phyloP scores from a whole-genome alignment of 1,139 yeast genomes.

The Pichia sp. region DNA sequence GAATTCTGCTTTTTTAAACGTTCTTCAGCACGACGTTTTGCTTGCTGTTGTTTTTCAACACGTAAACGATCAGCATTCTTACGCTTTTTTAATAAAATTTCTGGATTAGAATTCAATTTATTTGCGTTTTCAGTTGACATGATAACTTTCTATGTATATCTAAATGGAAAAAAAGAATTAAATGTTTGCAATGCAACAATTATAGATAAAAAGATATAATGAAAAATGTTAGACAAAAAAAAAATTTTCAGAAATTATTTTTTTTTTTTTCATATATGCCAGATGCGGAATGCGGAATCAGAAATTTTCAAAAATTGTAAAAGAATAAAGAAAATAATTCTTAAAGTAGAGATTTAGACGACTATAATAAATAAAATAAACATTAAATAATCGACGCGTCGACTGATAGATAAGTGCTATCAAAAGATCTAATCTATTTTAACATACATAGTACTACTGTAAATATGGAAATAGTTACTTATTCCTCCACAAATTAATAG shows the following conservation, averaged over 20 bases:
- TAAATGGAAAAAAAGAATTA: not conserved
- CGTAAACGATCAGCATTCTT: conserved; percentile 70
- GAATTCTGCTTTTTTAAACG: conserved; percentile 34
- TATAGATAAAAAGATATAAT: not conserved
- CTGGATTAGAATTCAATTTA: conserved; percentile 60
- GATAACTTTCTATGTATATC: not conserved
- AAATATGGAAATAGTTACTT: no score
- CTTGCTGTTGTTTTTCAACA: conserved; percentile 38
- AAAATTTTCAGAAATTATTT: not conserved
- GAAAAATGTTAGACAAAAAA: conserved; percentile 4
- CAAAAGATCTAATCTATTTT: no score
- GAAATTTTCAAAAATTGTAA: no score
- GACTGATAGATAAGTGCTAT: not conserved
- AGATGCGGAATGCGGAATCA: not conserved
- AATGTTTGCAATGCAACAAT: not conserved
- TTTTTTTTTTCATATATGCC: not conserved
- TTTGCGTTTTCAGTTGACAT: conserved; percentile 9
- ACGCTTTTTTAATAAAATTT: conserved; percentile 67
- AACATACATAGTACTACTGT: no score
- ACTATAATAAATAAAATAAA: no score
- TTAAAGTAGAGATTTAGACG: no score
- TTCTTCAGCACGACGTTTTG: conserved; percentile 34
- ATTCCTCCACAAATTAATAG: no score
- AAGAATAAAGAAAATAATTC: not conserved
- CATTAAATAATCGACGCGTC: not conserved